These are phyloP conservation scores for Pleurostoma richardsiae DNA, from an alignment of 2,329 filamentous ascomycete genomes.

Conservation along the genomic window DNA sequence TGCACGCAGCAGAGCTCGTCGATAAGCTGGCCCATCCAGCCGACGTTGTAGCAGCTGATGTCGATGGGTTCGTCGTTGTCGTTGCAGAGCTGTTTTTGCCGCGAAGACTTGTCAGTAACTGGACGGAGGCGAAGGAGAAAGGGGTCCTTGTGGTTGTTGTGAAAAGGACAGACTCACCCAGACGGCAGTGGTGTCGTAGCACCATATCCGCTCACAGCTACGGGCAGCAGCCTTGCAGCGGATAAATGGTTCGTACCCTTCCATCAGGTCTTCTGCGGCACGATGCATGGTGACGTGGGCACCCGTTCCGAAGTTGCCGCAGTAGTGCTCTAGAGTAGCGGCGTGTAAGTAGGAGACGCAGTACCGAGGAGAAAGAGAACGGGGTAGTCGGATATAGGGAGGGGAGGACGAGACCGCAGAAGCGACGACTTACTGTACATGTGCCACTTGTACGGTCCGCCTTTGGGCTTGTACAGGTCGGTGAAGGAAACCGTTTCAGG, in stretches of 20 bases:
- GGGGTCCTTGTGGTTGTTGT: neutral
- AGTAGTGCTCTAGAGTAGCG: neutral
- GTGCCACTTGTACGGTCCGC: no score
- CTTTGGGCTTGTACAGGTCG: no score
- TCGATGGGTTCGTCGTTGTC: neutral
- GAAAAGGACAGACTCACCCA: neutral
- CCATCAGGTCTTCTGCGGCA: neutral
- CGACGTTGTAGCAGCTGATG: neutral
- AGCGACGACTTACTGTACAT: no score
- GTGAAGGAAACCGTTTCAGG: no score
- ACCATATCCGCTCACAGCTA: neutral
- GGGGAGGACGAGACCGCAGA: no score
- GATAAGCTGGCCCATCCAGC: neutral
- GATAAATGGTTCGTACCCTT: neutral
- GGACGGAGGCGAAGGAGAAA: neutral
- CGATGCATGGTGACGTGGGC: neutral
- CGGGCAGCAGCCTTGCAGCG: neutral
- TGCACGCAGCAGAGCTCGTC: neutral
- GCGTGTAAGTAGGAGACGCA: no score
- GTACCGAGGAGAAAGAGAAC: no score
- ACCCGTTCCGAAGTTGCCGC: neutral
- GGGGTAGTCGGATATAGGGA: no score
- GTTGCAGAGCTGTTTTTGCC: neutral
- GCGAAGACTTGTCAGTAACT: neutral
- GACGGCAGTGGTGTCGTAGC: neutral